Evolutionary conservation across 2,329 filamentous ascomycete species (phyloP).

Genomic region (Plenodomus tracheiphilus): DNA sequence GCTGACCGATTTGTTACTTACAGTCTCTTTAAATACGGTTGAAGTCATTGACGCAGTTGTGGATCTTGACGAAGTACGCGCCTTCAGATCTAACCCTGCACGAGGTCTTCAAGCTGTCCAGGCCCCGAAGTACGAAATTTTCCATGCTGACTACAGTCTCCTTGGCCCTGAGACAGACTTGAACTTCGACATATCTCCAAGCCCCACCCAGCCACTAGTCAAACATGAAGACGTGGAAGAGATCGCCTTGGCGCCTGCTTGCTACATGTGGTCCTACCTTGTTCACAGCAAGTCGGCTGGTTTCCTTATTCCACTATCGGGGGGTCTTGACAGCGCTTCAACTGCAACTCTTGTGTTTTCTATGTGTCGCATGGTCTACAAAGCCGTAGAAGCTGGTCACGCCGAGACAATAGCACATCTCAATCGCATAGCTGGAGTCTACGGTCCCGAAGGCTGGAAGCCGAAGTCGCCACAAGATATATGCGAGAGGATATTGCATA

Average conservation of each 20-base stretch:
- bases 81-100: conserved; percentile 60
- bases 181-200: conserved; percentile 52
- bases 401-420: conserved; percentile 47
- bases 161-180: conserved; percentile 47
- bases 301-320: conserved; percentile 61
- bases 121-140: conserved; percentile 51
- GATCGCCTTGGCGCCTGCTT: conserved; percentile 66
- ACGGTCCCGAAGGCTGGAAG: conserved; percentile 52
- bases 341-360: conserved; percentile 25
- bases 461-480: conserved; percentile 64
- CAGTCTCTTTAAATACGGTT: conserved; percentile 56
- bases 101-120: conserved; percentile 62
- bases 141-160: conserved; percentile 52
- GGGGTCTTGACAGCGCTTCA: conserved; percentile 62
- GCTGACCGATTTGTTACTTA: conserved; percentile 44
- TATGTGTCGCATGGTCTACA: conserved; percentile 61
- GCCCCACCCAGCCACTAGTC: conserved; percentile 40
- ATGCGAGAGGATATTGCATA: conserved; percentile 62
- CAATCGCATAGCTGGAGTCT: conserved; percentile 55
- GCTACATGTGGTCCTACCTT: conserved; percentile 69
- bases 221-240: conserved; percentile 59
- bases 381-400: conserved; percentile 56
- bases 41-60: conserved; percentile 60
- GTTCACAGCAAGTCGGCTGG: conserved; percentile 57
- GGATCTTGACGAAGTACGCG: conserved; percentile 69